Conservation (phyloP, 768 basidiomycete genomes). For the Termitomyces sp. region DNA sequence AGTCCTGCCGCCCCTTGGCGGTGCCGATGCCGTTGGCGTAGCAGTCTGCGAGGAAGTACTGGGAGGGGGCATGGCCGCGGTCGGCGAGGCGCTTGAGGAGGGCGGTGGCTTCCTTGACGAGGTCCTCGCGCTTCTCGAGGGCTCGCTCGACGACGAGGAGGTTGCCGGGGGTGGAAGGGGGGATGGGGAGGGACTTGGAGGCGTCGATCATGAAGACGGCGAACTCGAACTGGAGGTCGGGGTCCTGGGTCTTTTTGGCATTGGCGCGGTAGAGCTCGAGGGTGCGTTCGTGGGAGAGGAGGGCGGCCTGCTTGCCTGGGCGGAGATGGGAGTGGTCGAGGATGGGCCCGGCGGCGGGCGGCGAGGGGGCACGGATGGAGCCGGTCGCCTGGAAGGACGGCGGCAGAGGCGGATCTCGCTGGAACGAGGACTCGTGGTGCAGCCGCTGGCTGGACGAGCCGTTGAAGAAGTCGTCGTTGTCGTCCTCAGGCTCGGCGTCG, state of each 20-base stretch:
- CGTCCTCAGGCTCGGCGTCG: slow-evolving; percentile 14
- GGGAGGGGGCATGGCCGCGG: slow-evolving; percentile 88
- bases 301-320: slow-evolving; percentile 87
- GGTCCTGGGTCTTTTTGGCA: slow-evolving; percentile 98
- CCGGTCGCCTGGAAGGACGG: slow-evolving; percentile 41
- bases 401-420: slow-evolving; percentile 14
- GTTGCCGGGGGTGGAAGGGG: slow-evolving; percentile 61
- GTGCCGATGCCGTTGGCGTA: slow-evolving; percentile 98
- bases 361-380: slow-evolving; percentile 63
- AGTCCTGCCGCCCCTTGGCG: slow-evolving; percentile 85
- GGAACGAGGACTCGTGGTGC: slow-evolving; percentile 7
- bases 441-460: slow-evolving; percentile 10
- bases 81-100: slow-evolving; percentile 91
- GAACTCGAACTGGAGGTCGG: slow-evolving; percentile 96
- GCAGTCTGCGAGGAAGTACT: slow-evolving; percentile 98
- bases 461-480: slow-evolving; percentile 19
- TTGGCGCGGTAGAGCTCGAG: slow-evolving; percentile 96
- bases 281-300: slow-evolving; percentile 93
- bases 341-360: slow-evolving; percentile 58
- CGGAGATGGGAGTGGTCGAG: slow-evolving; percentile 90
- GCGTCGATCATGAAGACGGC: slow-evolving; percentile 99
- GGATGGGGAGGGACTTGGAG: slow-evolving; percentile 83
- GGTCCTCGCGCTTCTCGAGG: slow-evolving; percentile 76
- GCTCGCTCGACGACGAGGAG: slow-evolving; percentile 79
- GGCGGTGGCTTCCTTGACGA: slow-evolving; percentile 80